These are phyloP conservation scores for Lycium ferocissimum DNA, from an alignment of 257 asterid genomes.

Conservation along the genomic window DNA sequence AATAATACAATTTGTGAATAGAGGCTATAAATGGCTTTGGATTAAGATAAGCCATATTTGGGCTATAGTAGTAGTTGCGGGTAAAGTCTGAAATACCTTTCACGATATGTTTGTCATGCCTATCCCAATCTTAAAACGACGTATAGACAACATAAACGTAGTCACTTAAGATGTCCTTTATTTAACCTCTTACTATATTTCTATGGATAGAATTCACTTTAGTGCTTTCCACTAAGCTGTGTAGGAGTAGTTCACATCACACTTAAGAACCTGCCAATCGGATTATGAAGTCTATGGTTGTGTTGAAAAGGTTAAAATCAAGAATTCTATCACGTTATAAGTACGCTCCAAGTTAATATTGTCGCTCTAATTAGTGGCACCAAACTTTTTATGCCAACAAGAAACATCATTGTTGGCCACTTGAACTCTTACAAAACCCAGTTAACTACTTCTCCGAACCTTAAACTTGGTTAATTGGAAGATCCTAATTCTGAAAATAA, in stretches of 20 bases:
- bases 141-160: background rate
- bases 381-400: no score
- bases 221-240: background rate
- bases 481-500: background rate
- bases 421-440: no score
- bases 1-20: background rate
- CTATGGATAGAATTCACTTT: background rate
- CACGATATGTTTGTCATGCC: background rate
- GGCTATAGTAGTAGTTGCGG: background rate
- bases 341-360: background rate
- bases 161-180: background rate
- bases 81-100: background rate
- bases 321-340: background rate
- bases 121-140: background rate
- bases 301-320: background rate
- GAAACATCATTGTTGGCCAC: no score
- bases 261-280: no score
- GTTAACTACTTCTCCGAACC: no score
- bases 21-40: background rate
- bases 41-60: background rate
- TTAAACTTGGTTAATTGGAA: background rate
- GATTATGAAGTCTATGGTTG: no score
- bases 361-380: no score
- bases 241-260: background rate
- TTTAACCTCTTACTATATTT: background rate